phyloP scores from a whole-genome alignment of 2,329 filamentous ascomycete species.

The Sporothrix variecibatus region DNA sequence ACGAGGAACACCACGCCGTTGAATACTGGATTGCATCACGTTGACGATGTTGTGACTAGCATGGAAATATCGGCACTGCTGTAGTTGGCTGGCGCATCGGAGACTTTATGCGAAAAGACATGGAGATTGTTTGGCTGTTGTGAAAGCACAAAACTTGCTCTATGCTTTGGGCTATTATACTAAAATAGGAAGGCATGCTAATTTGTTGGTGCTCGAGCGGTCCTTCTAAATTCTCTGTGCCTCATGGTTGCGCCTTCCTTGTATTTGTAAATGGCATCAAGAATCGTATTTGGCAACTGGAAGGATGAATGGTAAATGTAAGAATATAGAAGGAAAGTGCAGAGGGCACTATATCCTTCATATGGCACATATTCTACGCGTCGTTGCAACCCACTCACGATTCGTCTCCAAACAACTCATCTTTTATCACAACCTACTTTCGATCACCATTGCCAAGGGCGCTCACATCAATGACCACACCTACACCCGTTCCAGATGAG shows the following conservation, averaged over 20 bases:
- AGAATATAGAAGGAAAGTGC: neutral
- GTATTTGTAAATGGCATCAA: neutral
- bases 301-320: neutral
- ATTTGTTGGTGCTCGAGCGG: neutral
- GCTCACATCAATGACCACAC: neutral
- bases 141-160: neutral
- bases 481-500: neutral
- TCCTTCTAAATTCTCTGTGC: neutral
- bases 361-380: neutral
- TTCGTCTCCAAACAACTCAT: neutral
- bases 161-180: neutral
- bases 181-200: slow-evolving; percentile 10
- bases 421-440: neutral
- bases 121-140: neutral
- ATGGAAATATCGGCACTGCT: neutral
- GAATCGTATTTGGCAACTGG: neutral
- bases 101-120: neutral
- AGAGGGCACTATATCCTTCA: neutral
- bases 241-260: neutral
- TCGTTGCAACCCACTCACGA: neutral
- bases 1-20: neutral
- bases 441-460: neutral
- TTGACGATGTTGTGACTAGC: neutral
- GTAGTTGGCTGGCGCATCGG: neutral
- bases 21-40: neutral